phyloP scores from a whole-genome alignment of 164 flowering plant species.

The Nelumbo lutea region DNA sequence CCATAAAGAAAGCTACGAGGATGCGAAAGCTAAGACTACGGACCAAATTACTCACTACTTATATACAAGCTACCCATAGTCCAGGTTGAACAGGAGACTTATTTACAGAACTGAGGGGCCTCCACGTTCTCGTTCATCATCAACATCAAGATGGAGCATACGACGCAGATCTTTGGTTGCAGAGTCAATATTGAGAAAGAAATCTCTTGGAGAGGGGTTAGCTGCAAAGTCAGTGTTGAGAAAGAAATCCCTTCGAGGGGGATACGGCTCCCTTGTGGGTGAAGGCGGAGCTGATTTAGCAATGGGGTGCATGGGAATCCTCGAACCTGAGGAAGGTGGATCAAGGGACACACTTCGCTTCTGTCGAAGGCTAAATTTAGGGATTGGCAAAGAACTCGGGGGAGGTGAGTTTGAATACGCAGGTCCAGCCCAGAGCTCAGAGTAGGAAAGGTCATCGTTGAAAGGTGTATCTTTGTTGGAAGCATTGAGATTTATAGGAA shows the following conservation, averaged over 20 bases:
- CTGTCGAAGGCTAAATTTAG: slow-evolving; percentile 60
- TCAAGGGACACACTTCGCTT: slow-evolving; percentile 81
- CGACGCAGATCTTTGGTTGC: slow-evolving; percentile 88
- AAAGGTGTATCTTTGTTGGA: slow-evolving; percentile 16
- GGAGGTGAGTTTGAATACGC: slow-evolving; percentile 90
- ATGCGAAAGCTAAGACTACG: slow-evolving; percentile 6
- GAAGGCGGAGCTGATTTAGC: slow-evolving; percentile 90
- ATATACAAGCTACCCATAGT: slow-evolving; percentile 42
- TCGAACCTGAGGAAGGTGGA: slow-evolving; percentile 33
- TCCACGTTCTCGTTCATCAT: slow-evolving; percentile 39
- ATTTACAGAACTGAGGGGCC: slow-evolving; percentile 43
- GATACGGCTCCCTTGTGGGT: slow-evolving; percentile 49
- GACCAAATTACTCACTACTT: slow-evolving; percentile 33
- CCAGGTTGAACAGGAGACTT: slow-evolving; percentile 19
- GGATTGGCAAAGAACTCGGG: slow-evolving; percentile 91
- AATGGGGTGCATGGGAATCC: slow-evolving; percentile 30
- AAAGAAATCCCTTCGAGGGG: slow-evolving; percentile 25
- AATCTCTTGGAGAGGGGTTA: slow-evolving; percentile 13
- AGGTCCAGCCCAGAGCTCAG: slow-evolving; percentile 77
- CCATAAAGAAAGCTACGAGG: slow-evolving; percentile 16
- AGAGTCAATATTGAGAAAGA: slow-evolving; percentile 44
- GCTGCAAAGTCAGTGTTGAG: slow-evolving; percentile 28
- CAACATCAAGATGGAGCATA: slow-evolving; percentile 74
- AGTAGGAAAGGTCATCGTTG: slow-evolving; percentile 25
- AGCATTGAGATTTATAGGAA: slow-evolving; percentile 28